A percentile compares a stretch with the other conserved stretches of the same genome.
These are phyloP conservation scores for Pseudopithomyces maydicus DNA, from an alignment of 2,329 filamentous ascomycete genomes.

Conservation along the genomic window DNA sequence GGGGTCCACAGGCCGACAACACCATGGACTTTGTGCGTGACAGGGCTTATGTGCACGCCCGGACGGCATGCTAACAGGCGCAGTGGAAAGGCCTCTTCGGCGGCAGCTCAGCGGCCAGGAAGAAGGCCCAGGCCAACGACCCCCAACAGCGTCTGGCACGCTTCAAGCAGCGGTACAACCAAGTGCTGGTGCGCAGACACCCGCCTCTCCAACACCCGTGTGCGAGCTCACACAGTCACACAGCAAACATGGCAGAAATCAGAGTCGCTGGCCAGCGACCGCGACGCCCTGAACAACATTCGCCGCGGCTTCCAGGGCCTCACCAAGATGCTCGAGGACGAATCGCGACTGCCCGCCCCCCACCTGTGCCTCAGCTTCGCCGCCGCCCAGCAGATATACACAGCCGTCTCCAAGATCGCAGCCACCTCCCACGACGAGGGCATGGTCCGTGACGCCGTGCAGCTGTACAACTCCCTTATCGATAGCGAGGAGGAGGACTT, in stretches of 20 bases:
- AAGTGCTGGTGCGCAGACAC: conserved; percentile 54
- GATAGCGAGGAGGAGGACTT: conserved; percentile 97
- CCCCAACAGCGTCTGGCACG: conserved; percentile 65
- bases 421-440: conserved; percentile 82
- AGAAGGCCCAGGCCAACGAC: conserved; percentile 56
- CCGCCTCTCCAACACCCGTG: not conserved
- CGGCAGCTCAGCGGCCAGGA: conserved; percentile 55
- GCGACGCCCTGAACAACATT: conserved; percentile 56
- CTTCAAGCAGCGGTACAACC: conserved; percentile 66
- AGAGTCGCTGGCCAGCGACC: conserved; percentile 56
- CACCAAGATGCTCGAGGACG: conserved; percentile 77
- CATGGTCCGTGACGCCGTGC: conserved; percentile 82
- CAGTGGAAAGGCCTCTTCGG: conserved; percentile 68
- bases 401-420: conserved; percentile 86
- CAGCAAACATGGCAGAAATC: conserved; percentile 67
- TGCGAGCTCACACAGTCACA: conserved; percentile 16
- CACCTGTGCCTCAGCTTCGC: conserved; percentile 92
- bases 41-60: not conserved
- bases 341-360: conserved; percentile 83
- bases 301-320: conserved; percentile 61
- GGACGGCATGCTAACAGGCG: conserved; percentile 19
- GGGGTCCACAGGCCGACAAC: conserved; percentile 4
- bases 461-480: conserved; percentile 88
- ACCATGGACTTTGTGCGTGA: conserved; percentile 4
- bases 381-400: conserved; percentile 84